These are phyloP conservation scores for Flaveria trinervia DNA, from an alignment of 129 eudicot species.

Conservation along the genomic window DNA sequence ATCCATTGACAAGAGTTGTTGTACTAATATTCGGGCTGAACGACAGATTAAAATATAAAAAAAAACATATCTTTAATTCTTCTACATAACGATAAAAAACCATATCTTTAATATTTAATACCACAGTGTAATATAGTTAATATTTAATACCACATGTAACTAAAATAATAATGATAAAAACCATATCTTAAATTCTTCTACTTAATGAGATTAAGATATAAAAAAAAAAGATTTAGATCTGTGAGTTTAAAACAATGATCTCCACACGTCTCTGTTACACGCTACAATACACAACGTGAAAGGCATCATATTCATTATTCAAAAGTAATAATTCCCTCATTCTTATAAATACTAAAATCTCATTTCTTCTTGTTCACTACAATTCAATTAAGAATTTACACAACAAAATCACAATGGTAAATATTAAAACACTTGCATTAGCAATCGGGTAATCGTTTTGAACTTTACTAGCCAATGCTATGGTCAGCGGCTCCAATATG, in stretches of 20 bases:
- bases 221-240: neutral
- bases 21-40: no score
- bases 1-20: no score
- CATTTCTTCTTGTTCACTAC: constrained; percentile 5
- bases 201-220: no score
- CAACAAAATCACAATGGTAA: constrained; percentile 9
- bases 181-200: neutral
- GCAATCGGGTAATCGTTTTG: constrained; percentile 35
- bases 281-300: constrained; percentile 17
- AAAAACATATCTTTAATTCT: no score
- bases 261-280: constrained; percentile 19
- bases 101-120: neutral
- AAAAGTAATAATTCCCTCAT: neutral
- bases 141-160: neutral
- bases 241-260: neutral
- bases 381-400: constrained; percentile 19
- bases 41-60: no score
- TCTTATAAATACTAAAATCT: constrained; percentile 20
- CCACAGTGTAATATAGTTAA: neutral
- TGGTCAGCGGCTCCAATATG: constrained; percentile 34
- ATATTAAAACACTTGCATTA: constrained; percentile 10
- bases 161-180: neutral
- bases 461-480: constrained; percentile 35
- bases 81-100: no score
- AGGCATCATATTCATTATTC: neutral